phyloP scores from a whole-genome alignment of 306 rosid species.

The Cyamopsis tetragonoloba region DNA sequence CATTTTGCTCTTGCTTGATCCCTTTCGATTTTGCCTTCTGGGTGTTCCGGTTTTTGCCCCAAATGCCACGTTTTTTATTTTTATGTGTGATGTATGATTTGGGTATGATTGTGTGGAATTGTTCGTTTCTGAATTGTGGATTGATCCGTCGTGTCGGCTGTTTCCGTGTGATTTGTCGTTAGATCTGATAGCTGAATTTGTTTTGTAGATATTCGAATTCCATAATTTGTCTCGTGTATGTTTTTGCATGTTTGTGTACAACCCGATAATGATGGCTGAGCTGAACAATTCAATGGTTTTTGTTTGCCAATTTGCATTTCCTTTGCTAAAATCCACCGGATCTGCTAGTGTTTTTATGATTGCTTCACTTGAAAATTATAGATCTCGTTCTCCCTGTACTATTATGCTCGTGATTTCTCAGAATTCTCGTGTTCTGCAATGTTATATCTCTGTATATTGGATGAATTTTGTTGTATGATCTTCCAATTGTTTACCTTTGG shows the following conservation, averaged over 20 bases:
- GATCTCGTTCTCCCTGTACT: slow-evolving; percentile 35
- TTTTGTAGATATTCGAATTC: slow-evolving; percentile 1
- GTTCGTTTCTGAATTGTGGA: slow-evolving; percentile 5
- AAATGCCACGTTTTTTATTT: background rate
- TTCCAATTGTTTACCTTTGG: slow-evolving; percentile 1
- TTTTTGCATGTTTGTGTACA: slow-evolving; percentile 5
- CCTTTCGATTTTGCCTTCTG: slow-evolving; percentile 4
- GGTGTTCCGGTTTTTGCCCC: background rate
- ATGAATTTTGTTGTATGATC: background rate
- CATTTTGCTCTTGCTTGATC: background rate
- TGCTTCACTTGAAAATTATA: background rate
- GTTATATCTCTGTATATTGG: background rate
- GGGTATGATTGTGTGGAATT: background rate
- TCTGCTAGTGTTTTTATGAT: slow-evolving; percentile 2
- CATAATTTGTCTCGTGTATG: background rate
- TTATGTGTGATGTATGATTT: background rate
- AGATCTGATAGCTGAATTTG: slow-evolving; percentile 37
- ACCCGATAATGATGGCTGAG: background rate
- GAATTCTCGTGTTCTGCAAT: background rate
- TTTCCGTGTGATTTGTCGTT: slow-evolving; percentile 3
- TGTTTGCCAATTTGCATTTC: background rate
- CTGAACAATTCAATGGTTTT: background rate
- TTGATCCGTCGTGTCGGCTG: slow-evolving; percentile 36
- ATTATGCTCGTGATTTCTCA: background rate
- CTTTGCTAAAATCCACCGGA: background rate